Evolutionary conservation across 768 basidiomycete species (phyloP).

Genomic region (Hemileccinum rubropunctum): DNA sequence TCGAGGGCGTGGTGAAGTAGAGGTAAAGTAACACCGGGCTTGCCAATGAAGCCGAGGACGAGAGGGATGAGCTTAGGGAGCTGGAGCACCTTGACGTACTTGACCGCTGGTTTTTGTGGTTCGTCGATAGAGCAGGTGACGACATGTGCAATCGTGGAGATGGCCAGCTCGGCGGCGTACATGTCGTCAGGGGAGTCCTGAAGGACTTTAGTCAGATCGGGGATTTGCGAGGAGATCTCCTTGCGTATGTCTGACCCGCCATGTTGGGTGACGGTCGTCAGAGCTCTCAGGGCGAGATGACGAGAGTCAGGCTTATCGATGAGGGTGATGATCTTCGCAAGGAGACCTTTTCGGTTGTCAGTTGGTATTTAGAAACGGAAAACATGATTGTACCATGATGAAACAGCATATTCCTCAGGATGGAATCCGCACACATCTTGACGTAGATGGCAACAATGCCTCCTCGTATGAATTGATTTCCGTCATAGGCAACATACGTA

Average conservation of each 20-base stretch:
- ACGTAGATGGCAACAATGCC: constrained; percentile 59
- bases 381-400: constrained; percentile 38
- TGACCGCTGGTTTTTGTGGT: constrained; percentile 32
- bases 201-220: constrained; percentile 43
- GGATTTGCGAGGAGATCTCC: constrained; percentile 43
- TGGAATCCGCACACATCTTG: constrained; percentile 56
- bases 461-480: constrained; percentile 44
- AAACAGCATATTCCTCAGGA: constrained; percentile 57
- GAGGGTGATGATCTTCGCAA: constrained; percentile 51
- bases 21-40: constrained; percentile 38
- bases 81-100: constrained; percentile 38
- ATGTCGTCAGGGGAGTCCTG: constrained; percentile 49
- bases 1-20: constrained; percentile 50
- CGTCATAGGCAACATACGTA: constrained; percentile 39
- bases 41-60: constrained; percentile 40
- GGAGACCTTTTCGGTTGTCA: constrained; percentile 39
- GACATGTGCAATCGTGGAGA: constrained; percentile 51
- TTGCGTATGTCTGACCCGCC: constrained; percentile 48
- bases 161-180: constrained; percentile 44
- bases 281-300: constrained; percentile 49
- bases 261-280: constrained; percentile 58
- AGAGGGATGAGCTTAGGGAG: constrained; percentile 42
- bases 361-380: neutral
- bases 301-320: constrained; percentile 44
- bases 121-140: constrained; percentile 40